Percentiles rank a stretch among this genome's conserved stretches.
These are phyloP conservation scores for Malus hybrid DNA, from an alignment of 331 rosid genomes.

Conservation along the genomic window DNA sequence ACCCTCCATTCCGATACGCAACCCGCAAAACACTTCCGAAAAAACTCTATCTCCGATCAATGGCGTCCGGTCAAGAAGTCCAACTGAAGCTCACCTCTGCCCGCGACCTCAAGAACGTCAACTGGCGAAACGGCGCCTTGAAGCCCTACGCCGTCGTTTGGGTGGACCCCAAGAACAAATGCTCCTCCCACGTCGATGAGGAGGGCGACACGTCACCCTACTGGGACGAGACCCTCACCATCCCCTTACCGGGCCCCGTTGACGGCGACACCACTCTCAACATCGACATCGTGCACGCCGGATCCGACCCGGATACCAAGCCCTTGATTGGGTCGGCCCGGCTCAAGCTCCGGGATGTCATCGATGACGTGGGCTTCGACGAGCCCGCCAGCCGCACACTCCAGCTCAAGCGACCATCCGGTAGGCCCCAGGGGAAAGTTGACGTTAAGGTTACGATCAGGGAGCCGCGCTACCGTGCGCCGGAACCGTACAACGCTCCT, in stretches of 20 bases:
- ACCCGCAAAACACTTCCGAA: background rate
- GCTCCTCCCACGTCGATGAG: constrained; percentile 41
- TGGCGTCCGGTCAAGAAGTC: constrained; percentile 60
- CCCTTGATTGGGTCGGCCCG: constrained; percentile 58
- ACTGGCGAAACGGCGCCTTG: constrained; percentile 66
- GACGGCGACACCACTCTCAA: constrained; percentile 37
- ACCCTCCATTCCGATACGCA: background rate
- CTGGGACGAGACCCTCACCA: constrained; percentile 57
- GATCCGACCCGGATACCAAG: constrained; percentile 49
- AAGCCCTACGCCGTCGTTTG: constrained; percentile 81
- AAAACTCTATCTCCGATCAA: background rate
- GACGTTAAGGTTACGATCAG: constrained; percentile 41
- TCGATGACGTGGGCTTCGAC: constrained; percentile 43
- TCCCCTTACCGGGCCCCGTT: constrained; percentile 41
- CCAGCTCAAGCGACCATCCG: constrained; percentile 65
- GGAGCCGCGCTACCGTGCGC: constrained; percentile 31
- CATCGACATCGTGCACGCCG: constrained; percentile 71
- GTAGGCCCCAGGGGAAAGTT: constrained; percentile 68
- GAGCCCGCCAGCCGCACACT: constrained; percentile 27
- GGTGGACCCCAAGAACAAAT: constrained; percentile 50
- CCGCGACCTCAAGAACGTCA: constrained; percentile 61
- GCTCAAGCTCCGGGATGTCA: constrained; percentile 38
- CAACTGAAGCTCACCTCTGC: constrained; percentile 55
- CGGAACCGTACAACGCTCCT: constrained; percentile 28
- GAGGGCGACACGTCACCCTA: constrained; percentile 49